phyloP scores from a whole-genome alignment of 305 asterid species.

The Fraxinus velutina region DNA sequence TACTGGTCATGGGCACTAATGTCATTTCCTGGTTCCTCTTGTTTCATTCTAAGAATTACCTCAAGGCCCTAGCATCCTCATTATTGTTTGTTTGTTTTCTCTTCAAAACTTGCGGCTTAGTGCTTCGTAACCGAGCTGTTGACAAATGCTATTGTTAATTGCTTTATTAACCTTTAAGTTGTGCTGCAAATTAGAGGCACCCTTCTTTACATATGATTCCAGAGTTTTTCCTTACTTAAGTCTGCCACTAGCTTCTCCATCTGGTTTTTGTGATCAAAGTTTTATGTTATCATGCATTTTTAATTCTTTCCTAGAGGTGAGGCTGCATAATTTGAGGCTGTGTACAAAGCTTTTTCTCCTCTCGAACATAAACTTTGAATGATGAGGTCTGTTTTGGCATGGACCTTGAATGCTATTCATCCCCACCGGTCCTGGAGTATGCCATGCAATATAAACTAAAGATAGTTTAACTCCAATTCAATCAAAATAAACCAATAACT shows the following conservation, averaged over 20 bases:
- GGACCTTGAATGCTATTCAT: neutral
- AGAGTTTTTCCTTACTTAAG: neutral
- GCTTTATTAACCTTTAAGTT: conserved; percentile 1
- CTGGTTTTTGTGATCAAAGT: neutral
- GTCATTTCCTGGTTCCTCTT: conserved; percentile 4
- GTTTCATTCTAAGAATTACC: neutral
- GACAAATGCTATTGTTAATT: conserved; percentile 9
- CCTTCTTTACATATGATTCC: neutral
- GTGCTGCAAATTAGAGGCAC: conserved; percentile 4
- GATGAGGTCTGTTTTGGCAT: neutral
- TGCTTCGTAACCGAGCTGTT: neutral
- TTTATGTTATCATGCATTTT: neutral
- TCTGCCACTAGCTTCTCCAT: neutral
- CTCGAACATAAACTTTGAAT: neutral
- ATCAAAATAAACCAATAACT: neutral
- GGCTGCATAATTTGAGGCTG: neutral
- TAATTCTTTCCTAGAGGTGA: neutral
- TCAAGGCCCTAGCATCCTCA: conserved; percentile 1
- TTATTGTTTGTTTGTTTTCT: neutral
- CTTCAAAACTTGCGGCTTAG: conserved; percentile 3
- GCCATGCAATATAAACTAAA: neutral
- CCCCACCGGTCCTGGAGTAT: neutral
- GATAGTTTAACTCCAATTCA: neutral
- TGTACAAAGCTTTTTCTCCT: neutral
- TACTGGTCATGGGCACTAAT: neutral